These are phyloP conservation scores for Tirmania nivea DNA, from an alignment of 495 filamentous ascomycete genomes.

Conservation along the genomic window DNA sequence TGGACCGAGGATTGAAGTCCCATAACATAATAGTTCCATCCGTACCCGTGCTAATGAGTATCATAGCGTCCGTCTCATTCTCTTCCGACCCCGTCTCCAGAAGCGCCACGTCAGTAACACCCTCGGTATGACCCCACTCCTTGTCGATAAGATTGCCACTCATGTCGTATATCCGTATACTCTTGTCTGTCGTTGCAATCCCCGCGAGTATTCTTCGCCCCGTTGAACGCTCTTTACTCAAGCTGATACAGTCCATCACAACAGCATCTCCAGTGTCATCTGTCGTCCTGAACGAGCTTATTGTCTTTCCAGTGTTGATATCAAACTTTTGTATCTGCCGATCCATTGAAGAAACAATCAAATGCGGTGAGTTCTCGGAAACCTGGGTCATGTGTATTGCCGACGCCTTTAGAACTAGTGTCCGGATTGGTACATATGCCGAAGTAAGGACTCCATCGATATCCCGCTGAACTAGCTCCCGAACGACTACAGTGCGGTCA, in stretches of 20 bases:
- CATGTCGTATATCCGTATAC: constrained; percentile 68
- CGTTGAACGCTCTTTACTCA: constrained; percentile 25
- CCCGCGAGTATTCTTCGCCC: constrained; percentile 42
- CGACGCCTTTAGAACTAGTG: constrained; percentile 63
- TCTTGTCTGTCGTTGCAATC: constrained; percentile 83
- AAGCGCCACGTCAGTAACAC: constrained; percentile 62
- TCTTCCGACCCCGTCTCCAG: constrained; percentile 32
- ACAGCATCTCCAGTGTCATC: constrained; percentile 69
- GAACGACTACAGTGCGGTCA: constrained; percentile 62
- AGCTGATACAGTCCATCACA: constrained; percentile 52
- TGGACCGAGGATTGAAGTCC: constrained; percentile 22
- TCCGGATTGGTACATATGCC: constrained; percentile 52
- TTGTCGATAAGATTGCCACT: constrained; percentile 55
- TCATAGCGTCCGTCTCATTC: constrained; percentile 21
- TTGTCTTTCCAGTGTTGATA: constrained; percentile 42
- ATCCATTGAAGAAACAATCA: constrained; percentile 64
- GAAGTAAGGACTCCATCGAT: constrained; percentile 18
- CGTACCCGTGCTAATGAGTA: constrained; percentile 51
- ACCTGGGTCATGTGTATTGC: constrained; percentile 60
- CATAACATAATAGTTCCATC: constrained; percentile 79
- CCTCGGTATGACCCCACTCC: constrained; percentile 87
- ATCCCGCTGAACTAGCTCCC: constrained; percentile 40
- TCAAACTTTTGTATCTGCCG: constrained; percentile 60
- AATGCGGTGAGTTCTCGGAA: constrained; percentile 34
- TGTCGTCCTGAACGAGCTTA: constrained; percentile 54